Evolutionary conservation across 169 alveolate genomes (phyloP), one percentile per base, ranked within the genome.

Genomic region (Cryptosporidium meleagridis): DNA sequence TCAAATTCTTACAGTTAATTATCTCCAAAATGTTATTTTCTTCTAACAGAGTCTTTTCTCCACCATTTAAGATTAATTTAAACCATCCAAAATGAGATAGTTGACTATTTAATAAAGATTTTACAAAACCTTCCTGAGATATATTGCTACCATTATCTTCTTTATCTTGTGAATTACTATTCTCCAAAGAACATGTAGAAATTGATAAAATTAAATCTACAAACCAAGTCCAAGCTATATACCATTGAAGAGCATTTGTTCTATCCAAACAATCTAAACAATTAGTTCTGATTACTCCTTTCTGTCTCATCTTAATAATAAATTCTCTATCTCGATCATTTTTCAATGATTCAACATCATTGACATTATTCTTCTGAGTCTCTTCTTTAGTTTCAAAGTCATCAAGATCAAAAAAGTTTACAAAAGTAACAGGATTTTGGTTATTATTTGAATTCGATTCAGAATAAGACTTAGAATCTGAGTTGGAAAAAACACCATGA

Each of bases 241-340:
- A 96, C 84, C 98, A 94, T 92, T 97, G 98, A 33, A 97, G 91
- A n/a, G 96, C 98, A 92, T 98, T 98, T 10, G 99, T 98, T 84
- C 99, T 94, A 91, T 98, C 99, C 23, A 98, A 93, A 91, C 99
- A 97, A 84, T 98, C 99, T 68, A 98, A 91, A 91, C 99, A 98
- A 92, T 98, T 97, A 21, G 98, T 97, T 62, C 99, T 94, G 39
- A 97, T 86, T 1, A 97, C 95, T 45, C 99, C 99, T 62, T 94
- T 94, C 94, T 98, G 98, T 35, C 86, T 75, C 70, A 69, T 72
- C 18, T 31, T 44, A 29, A 80, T 80, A 41, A 80, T 65, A 59
- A 65, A 31, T 18, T 23, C 68, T 7, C 39, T 39, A 6, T 62
- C 37, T 23, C 7, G 9, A 12, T 80, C 31, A 12, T 9, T 65